Evolutionary conservation across 2,329 filamentous ascomycete species (phyloP).

Genomic region (Penicillium thymicola): DNA sequence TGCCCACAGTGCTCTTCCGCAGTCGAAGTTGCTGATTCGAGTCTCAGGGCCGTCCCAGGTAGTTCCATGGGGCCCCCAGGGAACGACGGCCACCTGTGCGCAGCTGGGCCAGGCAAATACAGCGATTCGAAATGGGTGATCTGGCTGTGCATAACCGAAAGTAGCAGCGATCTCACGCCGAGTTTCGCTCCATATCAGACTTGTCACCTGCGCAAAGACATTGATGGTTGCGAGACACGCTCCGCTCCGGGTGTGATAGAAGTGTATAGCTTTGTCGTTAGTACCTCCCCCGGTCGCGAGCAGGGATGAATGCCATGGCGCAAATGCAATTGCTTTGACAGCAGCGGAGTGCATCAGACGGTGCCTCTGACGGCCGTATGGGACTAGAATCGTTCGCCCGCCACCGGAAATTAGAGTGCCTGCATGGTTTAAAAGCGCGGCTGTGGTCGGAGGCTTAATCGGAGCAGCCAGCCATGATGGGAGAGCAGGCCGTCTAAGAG

Average conservation of each 20-base stretch:
- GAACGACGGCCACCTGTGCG: slow-evolving; percentile 76
- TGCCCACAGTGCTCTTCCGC: slow-evolving; percentile 70
- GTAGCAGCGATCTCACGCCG: slow-evolving; percentile 86
- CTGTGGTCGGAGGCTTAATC: slow-evolving; percentile 14
- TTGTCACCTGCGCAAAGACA: slow-evolving; percentile 89
- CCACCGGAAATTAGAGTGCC: slow-evolving; percentile 30
- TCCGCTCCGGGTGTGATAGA: slow-evolving; percentile 84
- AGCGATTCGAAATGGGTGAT: slow-evolving; percentile 83
- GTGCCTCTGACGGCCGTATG: slow-evolving; percentile 61
- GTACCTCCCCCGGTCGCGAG: slow-evolving; percentile 89
- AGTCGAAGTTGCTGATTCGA: slow-evolving; percentile 30
- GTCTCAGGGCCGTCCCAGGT: slow-evolving; percentile 28
- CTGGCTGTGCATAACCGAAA: slow-evolving; percentile 88
- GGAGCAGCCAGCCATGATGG: slow-evolving; percentile 28
- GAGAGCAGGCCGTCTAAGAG: slow-evolving; percentile 24
- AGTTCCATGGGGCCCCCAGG: slow-evolving; percentile 64
- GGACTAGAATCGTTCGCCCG: slow-evolving; percentile 49
- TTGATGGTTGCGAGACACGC: slow-evolving; percentile 84
- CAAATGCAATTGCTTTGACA: slow-evolving; percentile 95
- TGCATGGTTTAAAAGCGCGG: slow-evolving; percentile 24
- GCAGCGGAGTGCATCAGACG: slow-evolving; percentile 78
- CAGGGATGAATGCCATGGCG: slow-evolving; percentile 84
- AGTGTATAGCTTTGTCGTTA: slow-evolving; percentile 93
- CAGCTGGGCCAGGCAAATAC: slow-evolving; percentile 95
- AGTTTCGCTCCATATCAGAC: slow-evolving; percentile 83